These are phyloP conservation scores for Dendrobium catenatum DNA, from an alignment of 106 monocot species.

Conservation along the genomic window DNA sequence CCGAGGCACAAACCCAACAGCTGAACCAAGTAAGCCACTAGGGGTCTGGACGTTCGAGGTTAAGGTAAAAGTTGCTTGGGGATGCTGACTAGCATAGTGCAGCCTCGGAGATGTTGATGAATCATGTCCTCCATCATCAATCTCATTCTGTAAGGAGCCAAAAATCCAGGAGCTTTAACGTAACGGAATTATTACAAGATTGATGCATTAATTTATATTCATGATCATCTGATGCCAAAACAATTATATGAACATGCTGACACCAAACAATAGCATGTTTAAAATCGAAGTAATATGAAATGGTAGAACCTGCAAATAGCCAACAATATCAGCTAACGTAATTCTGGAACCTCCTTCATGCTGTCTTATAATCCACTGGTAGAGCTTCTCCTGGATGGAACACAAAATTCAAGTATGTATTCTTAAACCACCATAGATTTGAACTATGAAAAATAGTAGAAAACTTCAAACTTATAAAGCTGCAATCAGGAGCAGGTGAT, in stretches of 20 bases:
- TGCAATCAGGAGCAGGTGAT: too few species aligned
- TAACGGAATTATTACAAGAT: background rate
- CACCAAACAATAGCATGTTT: background rate
- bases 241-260: too few species aligned
- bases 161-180: background rate
- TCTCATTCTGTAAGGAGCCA: conserved; percentile 45
- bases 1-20: conserved; percentile 26
- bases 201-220: background rate
- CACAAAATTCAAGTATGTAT: background rate
- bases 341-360: conserved; percentile 46
- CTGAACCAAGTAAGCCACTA: conserved; percentile 15
- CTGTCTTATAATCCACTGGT: conserved; percentile 66
- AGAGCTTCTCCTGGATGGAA: conserved; percentile 56
- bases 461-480: too few species aligned
- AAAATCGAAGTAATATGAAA: background rate
- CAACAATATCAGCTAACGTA: conserved; percentile 42
- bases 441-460: too few species aligned
- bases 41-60: conserved; percentile 20
- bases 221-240: background rate
- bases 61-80: conserved; percentile 15
- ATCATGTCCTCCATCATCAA: conserved; percentile 71
- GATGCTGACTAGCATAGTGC: conserved; percentile 23
- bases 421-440: too few species aligned
- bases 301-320: conserved; percentile 47
- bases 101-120: conserved; percentile 37